Conservation (phyloP, 192 early-diverging fungal genomes). For the Coemansia sp. region DNA sequence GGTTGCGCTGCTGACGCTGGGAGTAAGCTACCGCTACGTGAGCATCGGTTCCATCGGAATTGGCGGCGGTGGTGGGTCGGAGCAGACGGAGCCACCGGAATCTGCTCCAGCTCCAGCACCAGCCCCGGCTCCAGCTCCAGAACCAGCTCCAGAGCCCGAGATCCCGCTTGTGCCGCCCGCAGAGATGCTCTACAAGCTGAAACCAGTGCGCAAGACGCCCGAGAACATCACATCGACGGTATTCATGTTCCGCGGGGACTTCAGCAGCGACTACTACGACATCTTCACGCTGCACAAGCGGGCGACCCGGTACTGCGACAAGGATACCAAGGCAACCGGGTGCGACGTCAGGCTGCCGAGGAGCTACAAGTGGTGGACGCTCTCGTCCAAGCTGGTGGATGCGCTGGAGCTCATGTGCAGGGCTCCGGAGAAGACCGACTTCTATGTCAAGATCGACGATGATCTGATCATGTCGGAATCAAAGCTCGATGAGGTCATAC, state of each 20-base stretch:
- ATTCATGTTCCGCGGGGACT: conserved; percentile 10
- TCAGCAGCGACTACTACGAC: conserved; percentile 4
- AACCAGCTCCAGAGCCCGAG: neutral
- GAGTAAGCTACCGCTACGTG: neutral
- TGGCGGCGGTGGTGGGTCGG: no score
- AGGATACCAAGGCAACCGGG: neutral
- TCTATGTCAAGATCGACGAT: conserved; percentile 8
- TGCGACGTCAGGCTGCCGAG: conserved; percentile 7
- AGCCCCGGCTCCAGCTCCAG: no score
- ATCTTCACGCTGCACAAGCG: conserved; percentile 7
- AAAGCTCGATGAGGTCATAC: neutral
- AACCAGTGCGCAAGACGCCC: neutral
- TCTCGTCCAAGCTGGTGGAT: neutral
- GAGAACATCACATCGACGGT: conserved; percentile 7
- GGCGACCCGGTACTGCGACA: conserved; percentile 1
- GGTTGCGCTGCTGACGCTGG: neutral
- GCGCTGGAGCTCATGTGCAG: neutral
- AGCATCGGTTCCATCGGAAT: no score
- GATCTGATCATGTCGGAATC: conserved; percentile 5
- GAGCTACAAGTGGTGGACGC: conserved; percentile 2
- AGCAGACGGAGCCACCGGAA: no score
- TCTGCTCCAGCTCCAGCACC: no score
- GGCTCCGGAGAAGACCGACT: neutral
- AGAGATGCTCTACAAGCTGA: neutral
- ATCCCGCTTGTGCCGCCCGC: neutral